Base-by-base conservation (phyloP, 768 basidiomycete species). In the Rhodotorula taiwanensis region DNA sequence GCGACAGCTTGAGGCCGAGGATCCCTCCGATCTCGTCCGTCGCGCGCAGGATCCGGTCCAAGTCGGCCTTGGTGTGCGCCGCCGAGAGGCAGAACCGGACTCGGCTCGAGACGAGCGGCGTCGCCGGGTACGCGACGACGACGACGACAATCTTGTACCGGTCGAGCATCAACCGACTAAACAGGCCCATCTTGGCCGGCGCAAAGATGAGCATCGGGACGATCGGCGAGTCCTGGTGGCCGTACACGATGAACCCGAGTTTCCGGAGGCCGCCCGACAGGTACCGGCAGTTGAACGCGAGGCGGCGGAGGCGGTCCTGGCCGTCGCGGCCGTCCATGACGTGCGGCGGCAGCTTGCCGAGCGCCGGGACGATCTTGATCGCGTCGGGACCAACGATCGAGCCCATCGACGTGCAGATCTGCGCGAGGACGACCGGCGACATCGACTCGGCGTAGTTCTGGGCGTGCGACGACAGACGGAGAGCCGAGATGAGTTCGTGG, bases 191-290 rank as follows among this genome's bases (percentile, higher is more conserved):
- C 57, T 69, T 69, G 30, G 63, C 67, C 1, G 67, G 67, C 13
- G 58, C 54, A 81, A 90, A 98, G 36, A 98, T 77, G 54, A 99
- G 79, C 49, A 98, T 79, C 0, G 95, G 94, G 6, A 98, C 86
- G 71, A 99, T 89, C 4, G 95, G 94, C 31, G 89, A 91, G 70
- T 89, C 84, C 41, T 85, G 82, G 76, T 89, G 85, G 0, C 94
- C 94, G 72, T 92, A 95, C 10, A 88, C 89, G 79, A 99, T 94
- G 80, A 99, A 99, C 0, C 95, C 95, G 39, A 99, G 83, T 55
- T 89, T 93, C 71, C 82, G 80, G 58, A 99, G 81, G 2, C 85
- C 94, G 9, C 81, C 81, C 67, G 87, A 86, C 52, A 99, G 85
- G 78, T 98, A 99, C 27, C 91, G 84, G 23, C 88, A 81, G 79